A percentile compares a stretch with the other conserved stretches of the same genome.
Evolutionary conservation across 2,329 filamentous ascomycete species (phyloP).

Genomic region (Microdochium nivale): DNA sequence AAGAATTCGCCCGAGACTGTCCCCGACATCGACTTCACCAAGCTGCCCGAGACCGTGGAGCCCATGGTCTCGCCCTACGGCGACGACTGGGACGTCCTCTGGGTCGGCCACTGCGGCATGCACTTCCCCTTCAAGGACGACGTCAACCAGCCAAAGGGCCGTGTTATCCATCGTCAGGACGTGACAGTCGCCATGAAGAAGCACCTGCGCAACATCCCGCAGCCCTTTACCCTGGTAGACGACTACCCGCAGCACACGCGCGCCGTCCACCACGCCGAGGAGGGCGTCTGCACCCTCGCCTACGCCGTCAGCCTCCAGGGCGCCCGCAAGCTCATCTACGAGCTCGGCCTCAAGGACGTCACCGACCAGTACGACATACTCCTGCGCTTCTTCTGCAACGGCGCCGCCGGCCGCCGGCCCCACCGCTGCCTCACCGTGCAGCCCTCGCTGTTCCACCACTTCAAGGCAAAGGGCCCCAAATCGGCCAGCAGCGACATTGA

Average conservation of each 20-base stretch:
- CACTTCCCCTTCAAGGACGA: slow-evolving; percentile 11
- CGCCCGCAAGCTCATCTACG: slow-evolving; percentile 28
- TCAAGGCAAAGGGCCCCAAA: slow-evolving; percentile 25
- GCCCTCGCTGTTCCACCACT: slow-evolving; percentile 35
- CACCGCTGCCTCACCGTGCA: slow-evolving; percentile 28
- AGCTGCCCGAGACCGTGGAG: slow-evolving; percentile 7
- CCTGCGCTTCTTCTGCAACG: slow-evolving; percentile 35
- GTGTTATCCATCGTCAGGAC: slow-evolving; percentile 20
- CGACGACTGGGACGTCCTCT: slow-evolving; percentile 39
- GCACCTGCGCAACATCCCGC: slow-evolving; percentile 19
- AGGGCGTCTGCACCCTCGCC: slow-evolving; percentile 27
- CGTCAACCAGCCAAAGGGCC: slow-evolving; percentile 9
- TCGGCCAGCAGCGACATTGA: slow-evolving; percentile 23
- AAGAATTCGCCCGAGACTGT: slow-evolving; percentile 1
- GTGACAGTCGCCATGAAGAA: slow-evolving; percentile 20
- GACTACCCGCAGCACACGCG: slow-evolving; percentile 31
- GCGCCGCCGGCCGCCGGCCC: slow-evolving; percentile 18
- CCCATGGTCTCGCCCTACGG: slow-evolving; percentile 32
- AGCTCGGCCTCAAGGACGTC: slow-evolving; percentile 30
- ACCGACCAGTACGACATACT: slow-evolving; percentile 31
- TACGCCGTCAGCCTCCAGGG: slow-evolving; percentile 33
- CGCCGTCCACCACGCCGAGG: slow-evolving; percentile 28
- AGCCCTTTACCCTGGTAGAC: slow-evolving; percentile 22
- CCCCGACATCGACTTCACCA: slow-evolving; percentile 8
- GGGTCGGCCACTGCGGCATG: slow-evolving; percentile 36